Base-by-base conservation (phyloP, 176 grass and related monocot species). In the Eremochloa ophiuroides region DNA sequence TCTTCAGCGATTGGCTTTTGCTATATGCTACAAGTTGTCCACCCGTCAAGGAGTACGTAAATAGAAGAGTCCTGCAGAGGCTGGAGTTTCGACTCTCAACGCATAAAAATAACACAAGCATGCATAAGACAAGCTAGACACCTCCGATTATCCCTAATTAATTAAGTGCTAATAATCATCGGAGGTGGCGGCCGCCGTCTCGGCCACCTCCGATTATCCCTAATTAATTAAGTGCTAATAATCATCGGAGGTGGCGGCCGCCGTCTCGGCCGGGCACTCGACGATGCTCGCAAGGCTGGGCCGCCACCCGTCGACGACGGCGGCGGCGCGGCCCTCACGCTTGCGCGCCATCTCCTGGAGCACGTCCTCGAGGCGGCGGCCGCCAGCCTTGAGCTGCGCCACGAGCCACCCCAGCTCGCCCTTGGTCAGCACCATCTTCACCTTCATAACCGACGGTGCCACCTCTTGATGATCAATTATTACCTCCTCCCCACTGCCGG, bases 371-470 rank as follows among this genome's bases (percentile, higher is more conserved):
- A 91, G 77, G 62, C 86, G 83, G 66, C 85, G 79, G 76, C 68
- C 88, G 58, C 84, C 88, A 76, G 63, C 70, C 62, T 91, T 91
- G 75, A 93, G 85, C 82, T 82, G 87, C 62, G 88, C 68, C 88
- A 88, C 82, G 22, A 93, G 88, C 91, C 85, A 91, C 77, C 87
- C 91, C n/a, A 93, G 91, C 91, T 93, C 91, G 43, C 26, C 78
- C 50, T 87, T 90, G 39, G 88, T 93, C 85, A 93, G 82, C 41
- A 93, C 77, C 76, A 93, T 83, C 88, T 91, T 93, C 37, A 93
- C 78, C 78, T 93, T 93, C 33, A 89, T 65, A 28, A 70, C 76
- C 76, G 85, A 68, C 84, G 42, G 35, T 6, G 38, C 4, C n/a
- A 31, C 63, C 28, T 0, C 31, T 8, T 60, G 34, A 7, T 60